phyloP scores from a whole-genome alignment of 148 eudicot genomes.

The Diospyros lotus region DNA sequence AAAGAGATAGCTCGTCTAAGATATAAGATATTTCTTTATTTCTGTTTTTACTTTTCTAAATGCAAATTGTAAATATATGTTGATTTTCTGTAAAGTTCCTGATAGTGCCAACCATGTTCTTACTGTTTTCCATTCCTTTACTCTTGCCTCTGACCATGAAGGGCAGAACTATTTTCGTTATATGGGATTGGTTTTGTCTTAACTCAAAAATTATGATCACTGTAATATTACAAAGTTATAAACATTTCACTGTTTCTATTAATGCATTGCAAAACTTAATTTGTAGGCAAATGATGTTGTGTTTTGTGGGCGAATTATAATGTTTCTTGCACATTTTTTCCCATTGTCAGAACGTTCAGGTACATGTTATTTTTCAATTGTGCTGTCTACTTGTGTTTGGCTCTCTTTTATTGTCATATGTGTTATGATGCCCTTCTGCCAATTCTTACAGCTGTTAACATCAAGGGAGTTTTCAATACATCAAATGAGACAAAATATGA shows the following conservation, averaged over 20 bases:
- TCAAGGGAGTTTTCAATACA: constrained; percentile 98
- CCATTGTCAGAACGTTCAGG: constrained; percentile 99
- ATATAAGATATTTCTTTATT: too few species aligned
- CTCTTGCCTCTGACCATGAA: too few species aligned
- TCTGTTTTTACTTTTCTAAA: too few species aligned
- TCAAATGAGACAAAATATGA: constrained; percentile 93
- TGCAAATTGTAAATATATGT: too few species aligned
- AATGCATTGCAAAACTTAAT: constrained; percentile 6
- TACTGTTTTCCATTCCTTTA: too few species aligned
- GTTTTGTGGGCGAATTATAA: constrained; percentile 94
- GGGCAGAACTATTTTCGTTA: too few species aligned
- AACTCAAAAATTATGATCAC: neutral
- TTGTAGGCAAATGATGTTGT: constrained; percentile 98
- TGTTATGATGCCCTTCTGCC: constrained; percentile 4
- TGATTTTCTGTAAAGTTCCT: too few species aligned
- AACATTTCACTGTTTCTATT: constrained; percentile 5
- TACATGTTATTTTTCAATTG: constrained; percentile 13
- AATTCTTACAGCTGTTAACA: constrained; percentile 80
- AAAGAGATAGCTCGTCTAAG: too few species aligned
- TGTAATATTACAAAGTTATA: constrained; percentile 1
- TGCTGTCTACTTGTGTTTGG: neutral
- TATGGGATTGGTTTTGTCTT: neutral
- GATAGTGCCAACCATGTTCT: too few species aligned
- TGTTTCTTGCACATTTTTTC: constrained; percentile 98
- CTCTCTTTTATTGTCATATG: neutral